A percentile compares a stretch with the other conserved stretches of the same genome.
These are phyloP conservation scores for Tetrahymena malaccensis DNA, from an alignment of 73 alveolate genomes.

Conservation along the genomic window DNA sequence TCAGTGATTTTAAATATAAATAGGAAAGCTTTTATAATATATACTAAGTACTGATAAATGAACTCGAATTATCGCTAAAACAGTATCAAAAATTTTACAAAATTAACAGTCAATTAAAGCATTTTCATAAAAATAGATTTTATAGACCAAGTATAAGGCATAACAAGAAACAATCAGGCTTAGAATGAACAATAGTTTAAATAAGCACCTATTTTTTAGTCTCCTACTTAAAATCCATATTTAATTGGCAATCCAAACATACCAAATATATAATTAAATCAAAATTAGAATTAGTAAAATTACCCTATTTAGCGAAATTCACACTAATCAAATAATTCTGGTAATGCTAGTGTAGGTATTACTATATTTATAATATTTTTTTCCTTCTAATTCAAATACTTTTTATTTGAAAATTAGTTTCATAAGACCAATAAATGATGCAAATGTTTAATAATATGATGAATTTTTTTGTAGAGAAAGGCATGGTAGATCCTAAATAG, in stretches of 20 bases:
- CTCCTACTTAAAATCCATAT: neutral
- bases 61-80: neutral
- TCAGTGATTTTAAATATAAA: neutral
- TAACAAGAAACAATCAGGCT: neutral
- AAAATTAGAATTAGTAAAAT: neutral
- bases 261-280: neutral
- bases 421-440: neutral
- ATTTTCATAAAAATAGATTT: neutral
- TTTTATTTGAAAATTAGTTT: neutral
- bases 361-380: neutral
- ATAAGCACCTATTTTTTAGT: neutral
- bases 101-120: neutral
- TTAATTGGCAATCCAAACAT: neutral
- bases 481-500: neutral
- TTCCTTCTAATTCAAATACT: neutral
- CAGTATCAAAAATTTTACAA: neutral
- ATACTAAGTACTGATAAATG: neutral
- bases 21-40: neutral
- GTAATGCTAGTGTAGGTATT: neutral
- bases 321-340: neutral
- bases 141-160: neutral
- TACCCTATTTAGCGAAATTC: neutral
- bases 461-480: neutral
- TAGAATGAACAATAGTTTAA: neutral
- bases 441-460: neutral